phyloP scores from a whole-genome alignment of 768 basidiomycete species.

The Harrya chromipes region DNA sequence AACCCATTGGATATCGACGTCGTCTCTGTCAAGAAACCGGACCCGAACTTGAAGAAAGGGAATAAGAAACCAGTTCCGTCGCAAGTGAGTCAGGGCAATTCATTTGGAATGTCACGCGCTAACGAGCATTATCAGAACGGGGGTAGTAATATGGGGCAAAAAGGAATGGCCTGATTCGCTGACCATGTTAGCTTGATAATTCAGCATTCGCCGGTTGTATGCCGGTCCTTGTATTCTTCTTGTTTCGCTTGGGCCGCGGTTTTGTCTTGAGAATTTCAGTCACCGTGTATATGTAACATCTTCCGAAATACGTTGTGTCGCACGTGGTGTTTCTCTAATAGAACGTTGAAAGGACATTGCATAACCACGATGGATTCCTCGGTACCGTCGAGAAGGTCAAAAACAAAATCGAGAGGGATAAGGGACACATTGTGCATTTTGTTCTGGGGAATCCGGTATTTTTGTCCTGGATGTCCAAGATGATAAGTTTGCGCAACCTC shows the following conservation, averaged over 20 bases:
- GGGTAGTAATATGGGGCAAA: background rate
- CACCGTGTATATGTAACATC: background rate
- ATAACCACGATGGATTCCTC: no score
- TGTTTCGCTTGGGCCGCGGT: background rate
- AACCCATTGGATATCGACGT: background rate
- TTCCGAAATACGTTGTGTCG: no score
- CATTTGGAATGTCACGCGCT: background rate
- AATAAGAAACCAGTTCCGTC: background rate
- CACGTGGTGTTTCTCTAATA: no score
- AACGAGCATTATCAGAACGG: conserved; percentile 5
- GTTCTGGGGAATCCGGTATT: no score
- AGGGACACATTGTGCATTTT: no score
- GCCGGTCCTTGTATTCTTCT: background rate
- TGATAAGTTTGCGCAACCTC: no score
- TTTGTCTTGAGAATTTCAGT: background rate
- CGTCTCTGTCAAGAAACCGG: background rate
- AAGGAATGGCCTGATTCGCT: background rate
- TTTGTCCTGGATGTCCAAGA: no score
- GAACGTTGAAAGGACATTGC: no score
- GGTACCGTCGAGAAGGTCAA: no score
- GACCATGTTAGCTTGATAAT: no score
- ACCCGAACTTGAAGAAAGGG: background rate
- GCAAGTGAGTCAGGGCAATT: conserved; percentile 5
- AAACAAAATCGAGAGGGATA: no score
- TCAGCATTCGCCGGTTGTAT: background rate